phyloP scores from a whole-genome alignment of 352 stramenopile species.

The Phytophthora brassicae region DNA sequence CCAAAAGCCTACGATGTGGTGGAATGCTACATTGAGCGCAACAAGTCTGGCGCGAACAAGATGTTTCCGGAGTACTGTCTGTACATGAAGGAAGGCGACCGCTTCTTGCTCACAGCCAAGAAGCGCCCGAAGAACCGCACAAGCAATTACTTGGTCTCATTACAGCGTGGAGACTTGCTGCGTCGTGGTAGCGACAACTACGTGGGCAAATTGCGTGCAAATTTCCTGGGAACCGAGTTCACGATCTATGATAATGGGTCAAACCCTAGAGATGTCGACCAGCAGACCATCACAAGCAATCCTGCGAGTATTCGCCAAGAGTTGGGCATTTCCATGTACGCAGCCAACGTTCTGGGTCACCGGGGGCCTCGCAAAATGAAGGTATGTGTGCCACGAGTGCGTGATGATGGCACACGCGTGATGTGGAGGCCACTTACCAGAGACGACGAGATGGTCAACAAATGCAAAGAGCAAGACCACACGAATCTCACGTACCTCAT shows the following conservation, averaged over 20 bases:
- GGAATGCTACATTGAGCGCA: constrained; percentile 95
- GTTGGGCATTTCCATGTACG: constrained; percentile 93
- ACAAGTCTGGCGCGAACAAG: constrained; percentile 91
- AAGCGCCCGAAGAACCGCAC: constrained; percentile 96
- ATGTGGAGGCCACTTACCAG: constrained; percentile 78
- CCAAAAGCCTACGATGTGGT: constrained; percentile 90
- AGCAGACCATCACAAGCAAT: constrained; percentile 81
- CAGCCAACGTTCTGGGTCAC: constrained; percentile 91
- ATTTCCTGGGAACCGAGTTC: constrained; percentile 98
- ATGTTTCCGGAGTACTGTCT: constrained; percentile 93
- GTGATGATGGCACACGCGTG: constrained; percentile 81
- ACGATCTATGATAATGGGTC: constrained; percentile 93
- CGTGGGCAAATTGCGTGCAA: constrained; percentile 94
- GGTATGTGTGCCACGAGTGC: constrained; percentile 88
- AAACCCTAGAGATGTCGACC: constrained; percentile 90
- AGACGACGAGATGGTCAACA: constrained; percentile 91
- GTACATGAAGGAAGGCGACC: constrained; percentile 93
- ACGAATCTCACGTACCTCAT: constrained; percentile 93
- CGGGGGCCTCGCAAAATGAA: constrained; percentile 97
- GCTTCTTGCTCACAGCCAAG: constrained; percentile 96
- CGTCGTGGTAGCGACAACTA: constrained; percentile 91
- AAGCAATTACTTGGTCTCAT: constrained; percentile 96
- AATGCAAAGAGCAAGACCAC: constrained; percentile 94
- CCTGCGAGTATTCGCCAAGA: constrained; percentile 86
- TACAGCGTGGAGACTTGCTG: constrained; percentile 92